Evolutionary conservation across 768 basidiomycete genomes (phyloP).

Genomic region (Gyrodon lividus): DNA sequence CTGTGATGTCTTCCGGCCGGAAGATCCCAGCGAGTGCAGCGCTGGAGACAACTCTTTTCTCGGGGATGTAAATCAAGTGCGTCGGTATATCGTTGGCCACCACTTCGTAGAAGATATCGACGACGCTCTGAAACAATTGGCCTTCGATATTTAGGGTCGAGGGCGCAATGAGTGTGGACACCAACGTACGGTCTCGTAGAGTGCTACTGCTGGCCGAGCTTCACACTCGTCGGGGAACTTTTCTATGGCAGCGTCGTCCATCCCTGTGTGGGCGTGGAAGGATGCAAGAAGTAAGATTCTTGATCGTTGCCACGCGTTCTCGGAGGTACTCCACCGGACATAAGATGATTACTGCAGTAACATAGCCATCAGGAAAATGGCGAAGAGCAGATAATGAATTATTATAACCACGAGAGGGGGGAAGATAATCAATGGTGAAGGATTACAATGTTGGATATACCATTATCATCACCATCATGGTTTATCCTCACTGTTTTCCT

Average conservation of each 20-base stretch:
- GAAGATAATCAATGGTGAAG: no score
- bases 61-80: constrained; percentile 1
- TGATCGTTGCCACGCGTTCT: no score
- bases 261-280: no score
- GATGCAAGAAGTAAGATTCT: no score
- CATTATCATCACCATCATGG: no score
- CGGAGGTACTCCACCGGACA: no score
- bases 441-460: no score
- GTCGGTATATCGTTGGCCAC: constrained; percentile 5
- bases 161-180: not conserved
- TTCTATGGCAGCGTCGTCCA: not conserved
- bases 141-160: not conserved
- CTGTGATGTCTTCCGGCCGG: not conserved
- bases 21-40: not conserved
- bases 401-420: no score
- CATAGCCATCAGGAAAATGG: no score
- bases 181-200: not conserved
- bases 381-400: no score
- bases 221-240: not conserved
- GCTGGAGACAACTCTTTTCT: not conserved
- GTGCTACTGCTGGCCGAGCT: not conserved
- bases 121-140: not conserved
- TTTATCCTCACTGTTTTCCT: no score
- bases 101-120: not conserved
- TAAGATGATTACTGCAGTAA: no score